Evolutionary conservation across 768 basidiomycete species (phyloP).

Genomic region (Mycena capillaripes): DNA sequence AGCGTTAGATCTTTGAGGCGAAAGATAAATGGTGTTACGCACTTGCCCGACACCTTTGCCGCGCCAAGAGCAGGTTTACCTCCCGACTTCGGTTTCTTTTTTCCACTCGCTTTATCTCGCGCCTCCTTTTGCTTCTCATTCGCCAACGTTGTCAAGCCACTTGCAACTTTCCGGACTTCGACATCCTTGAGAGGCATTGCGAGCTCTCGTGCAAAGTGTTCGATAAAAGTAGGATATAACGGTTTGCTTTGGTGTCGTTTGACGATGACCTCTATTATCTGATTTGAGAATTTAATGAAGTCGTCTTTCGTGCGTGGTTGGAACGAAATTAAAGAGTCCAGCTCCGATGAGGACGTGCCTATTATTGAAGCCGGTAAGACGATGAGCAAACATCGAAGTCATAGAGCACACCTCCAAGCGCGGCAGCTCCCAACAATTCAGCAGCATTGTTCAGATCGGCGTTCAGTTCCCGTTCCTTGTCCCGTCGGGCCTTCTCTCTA

Average conservation of each 20-base stretch:
- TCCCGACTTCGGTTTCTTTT: slow-evolving; percentile 86
- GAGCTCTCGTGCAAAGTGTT: slow-evolving; percentile 84
- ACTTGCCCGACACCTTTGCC: slow-evolving; percentile 77
- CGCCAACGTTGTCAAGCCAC: slow-evolving; percentile 85
- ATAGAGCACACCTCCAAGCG: slow-evolving; percentile 68
- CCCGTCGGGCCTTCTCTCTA: slow-evolving; percentile 78
- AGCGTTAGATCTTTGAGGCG: slow-evolving; percentile 7
- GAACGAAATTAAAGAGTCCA: slow-evolving; percentile 80
- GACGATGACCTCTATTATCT: slow-evolving; percentile 82
- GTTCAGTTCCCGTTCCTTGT: slow-evolving; percentile 86
- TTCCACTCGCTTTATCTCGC: slow-evolving; percentile 87
- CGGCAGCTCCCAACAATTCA: slow-evolving; percentile 81
- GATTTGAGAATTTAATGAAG: slow-evolving; percentile 79
- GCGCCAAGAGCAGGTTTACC: slow-evolving; percentile 84
- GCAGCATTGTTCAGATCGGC: slow-evolving; percentile 90
- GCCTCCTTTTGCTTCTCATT: slow-evolving; percentile 97
- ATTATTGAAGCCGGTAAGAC: slow-evolving; percentile 42
- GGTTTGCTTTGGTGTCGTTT: slow-evolving; percentile 87
- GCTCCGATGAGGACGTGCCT: slow-evolving; percentile 79
- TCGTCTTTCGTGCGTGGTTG: slow-evolving; percentile 93
- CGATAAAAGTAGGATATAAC: slow-evolving; percentile 86
- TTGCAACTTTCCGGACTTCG: slow-evolving; percentile 92
- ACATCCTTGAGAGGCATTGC: slow-evolving; percentile 87
- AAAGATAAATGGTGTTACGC: slow-evolving; percentile 39
- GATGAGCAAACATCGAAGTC: not conserved